Evolutionary conservation across 345 rosid genomes (phyloP), one percentile per base, ranked within the genome.

Genomic region (Gynandropsis gynandra): DNA sequence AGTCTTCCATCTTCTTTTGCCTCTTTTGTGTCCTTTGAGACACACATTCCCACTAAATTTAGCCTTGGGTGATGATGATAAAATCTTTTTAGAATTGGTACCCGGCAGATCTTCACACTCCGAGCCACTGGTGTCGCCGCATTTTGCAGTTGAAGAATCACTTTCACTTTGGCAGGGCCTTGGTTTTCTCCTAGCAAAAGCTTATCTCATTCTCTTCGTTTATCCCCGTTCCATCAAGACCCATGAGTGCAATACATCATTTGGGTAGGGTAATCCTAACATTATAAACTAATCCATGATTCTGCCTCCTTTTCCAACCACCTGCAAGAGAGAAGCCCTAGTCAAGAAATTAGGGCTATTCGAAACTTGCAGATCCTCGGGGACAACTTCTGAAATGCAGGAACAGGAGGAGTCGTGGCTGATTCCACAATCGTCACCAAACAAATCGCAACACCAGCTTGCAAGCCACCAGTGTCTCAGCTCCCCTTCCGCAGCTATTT

Each of bases 341-440:
- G 90, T 89, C 63, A 70, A 47, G 55, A 80, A 92, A 77, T 71
- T 85, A 29, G 82, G 90, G 42, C 81, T 90, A 50, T 78, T 80
- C 62, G 87, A 69, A 67, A 92, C 83, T 92, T 92, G 43, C 82
- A 67, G 58, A 90, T 84, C 69, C 82, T 82, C 7, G 96, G 74
- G 53, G 89, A 85, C 29, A 92, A 52, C 67, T 92, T 92, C 64
- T 84, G 92, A 49, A 90, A 84, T 3, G 85, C 74, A 32, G 56
- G 75, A 32, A 70, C 54, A 1, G 87, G 89, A 18, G 78, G 83
- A 11, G 64, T 74, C 3, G 71, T 36, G 0, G 87, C 85, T 27
- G 74, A 77, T 18, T 92, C 95, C 29, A 92, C 77, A 88, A 87
- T 76, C 74, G 71, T 92, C 29, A 86, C 93, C 95, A 87, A 71